These are phyloP conservation scores for Phytophthora pistaciae DNA, from an alignment of 352 stramenopile species.

Conservation along the genomic window DNA sequence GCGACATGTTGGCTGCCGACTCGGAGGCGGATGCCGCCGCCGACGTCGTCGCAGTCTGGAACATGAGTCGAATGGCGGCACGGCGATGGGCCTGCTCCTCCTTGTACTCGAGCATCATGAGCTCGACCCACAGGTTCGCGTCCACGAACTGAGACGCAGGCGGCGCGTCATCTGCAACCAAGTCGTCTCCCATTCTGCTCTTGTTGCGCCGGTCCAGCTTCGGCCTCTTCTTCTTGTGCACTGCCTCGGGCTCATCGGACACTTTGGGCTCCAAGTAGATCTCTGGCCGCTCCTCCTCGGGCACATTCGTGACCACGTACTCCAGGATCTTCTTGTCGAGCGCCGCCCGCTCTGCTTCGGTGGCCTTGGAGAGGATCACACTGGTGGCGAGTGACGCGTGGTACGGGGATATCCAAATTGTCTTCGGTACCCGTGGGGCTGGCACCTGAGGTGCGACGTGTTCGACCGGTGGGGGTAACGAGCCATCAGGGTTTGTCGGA, in stretches of 20 bases:
- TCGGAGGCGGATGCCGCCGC: constrained; percentile 27
- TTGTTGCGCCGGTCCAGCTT: constrained; percentile 21
- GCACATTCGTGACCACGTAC: constrained; percentile 73
- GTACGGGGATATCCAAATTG: constrained; percentile 85
- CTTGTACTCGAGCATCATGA: constrained; percentile 93
- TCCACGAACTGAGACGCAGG: constrained; percentile 64
- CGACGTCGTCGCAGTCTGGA: constrained; percentile 83
- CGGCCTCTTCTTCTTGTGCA: constrained; percentile 19
- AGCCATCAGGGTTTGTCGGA: constrained; percentile 1
- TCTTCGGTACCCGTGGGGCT: constrained; percentile 57
- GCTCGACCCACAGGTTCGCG: constrained; percentile 79
- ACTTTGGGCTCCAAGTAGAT: constrained; percentile 50
- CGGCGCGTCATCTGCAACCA: neutral
- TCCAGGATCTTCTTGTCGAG: constrained; percentile 76
- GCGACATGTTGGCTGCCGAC: constrained; percentile 27
- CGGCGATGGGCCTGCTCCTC: constrained; percentile 92
- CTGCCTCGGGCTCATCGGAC: neutral
- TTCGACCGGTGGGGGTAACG: neutral
- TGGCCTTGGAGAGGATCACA: constrained; percentile 79
- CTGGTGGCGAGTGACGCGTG: constrained; percentile 77
- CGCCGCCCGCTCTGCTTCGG: constrained; percentile 57
- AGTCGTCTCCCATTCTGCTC: constrained; percentile 20
- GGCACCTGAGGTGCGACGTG: neutral
- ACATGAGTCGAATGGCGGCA: constrained; percentile 93
- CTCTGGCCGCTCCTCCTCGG: constrained; percentile 57